A percentile compares a stretch with the other conserved stretches of the same genome.
These are phyloP conservation scores for Chlamydomonas applanata DNA, from an alignment of 139 green algal species.

Conservation along the genomic window DNA sequence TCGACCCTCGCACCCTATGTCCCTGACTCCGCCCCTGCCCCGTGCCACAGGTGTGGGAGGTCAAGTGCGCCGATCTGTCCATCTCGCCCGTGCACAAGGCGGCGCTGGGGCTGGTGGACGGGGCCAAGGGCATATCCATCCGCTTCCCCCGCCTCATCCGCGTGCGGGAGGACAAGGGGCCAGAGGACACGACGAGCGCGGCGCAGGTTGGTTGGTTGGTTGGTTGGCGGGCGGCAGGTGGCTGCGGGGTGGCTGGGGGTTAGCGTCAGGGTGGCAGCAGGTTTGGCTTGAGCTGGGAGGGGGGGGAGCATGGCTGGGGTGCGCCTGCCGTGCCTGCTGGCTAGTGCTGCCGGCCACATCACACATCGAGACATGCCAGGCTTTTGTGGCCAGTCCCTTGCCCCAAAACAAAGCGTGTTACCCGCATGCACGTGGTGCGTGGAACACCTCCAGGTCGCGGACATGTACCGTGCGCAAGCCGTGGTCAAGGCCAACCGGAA, in stretches of 20 bases:
- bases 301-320: neutral
- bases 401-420: too few relatives aligned
- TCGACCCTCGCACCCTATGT: too few relatives aligned
- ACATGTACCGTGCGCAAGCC: conserved; percentile 87
- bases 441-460: conserved; percentile 52
- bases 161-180: conserved; percentile 90
- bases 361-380: too few relatives aligned
- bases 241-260: neutral
- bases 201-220: conserved; percentile 60
- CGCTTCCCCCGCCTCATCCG: conserved; percentile 85
- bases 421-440: too few relatives aligned
- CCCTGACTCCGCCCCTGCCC: too few relatives aligned
- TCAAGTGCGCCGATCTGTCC: conserved; percentile 96
- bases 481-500: conserved; percentile 44
- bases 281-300: conserved; percentile 1
- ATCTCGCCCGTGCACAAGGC: conserved; percentile 91
- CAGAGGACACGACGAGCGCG: conserved; percentile 85
- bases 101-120: conserved; percentile 77
- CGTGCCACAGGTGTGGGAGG: conserved; percentile 93
- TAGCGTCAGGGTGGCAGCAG: neutral
- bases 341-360: neutral
- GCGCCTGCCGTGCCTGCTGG: neutral
- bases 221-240: neutral
- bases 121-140: conserved; percentile 85
- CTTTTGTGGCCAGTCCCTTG: neutral